Conservation (phyloP, 345 rosid genomes). For the Brassica nigra region DNA sequence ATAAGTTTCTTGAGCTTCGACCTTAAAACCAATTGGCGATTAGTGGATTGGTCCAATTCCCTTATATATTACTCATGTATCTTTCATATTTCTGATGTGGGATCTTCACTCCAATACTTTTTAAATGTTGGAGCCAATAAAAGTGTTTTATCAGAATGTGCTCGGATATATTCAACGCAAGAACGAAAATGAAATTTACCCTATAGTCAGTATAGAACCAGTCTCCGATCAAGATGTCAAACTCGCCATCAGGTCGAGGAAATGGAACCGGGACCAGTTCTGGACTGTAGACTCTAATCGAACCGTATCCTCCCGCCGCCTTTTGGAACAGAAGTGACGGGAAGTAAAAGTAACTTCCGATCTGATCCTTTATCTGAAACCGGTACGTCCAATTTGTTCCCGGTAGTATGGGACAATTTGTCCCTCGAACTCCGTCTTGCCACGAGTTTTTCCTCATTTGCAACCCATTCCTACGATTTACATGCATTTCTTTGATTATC, state of each 20-base stretch:
- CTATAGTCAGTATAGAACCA: slow-evolving; percentile 57
- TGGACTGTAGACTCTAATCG: slow-evolving; percentile 58
- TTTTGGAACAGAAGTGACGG: slow-evolving; percentile 65
- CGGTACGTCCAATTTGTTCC: slow-evolving; percentile 66
- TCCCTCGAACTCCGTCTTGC: slow-evolving; percentile 82
- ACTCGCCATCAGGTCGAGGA: slow-evolving; percentile 57
- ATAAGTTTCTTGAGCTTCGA: no score
- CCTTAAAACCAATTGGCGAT: no score
- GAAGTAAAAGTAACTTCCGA: slow-evolving; percentile 72
- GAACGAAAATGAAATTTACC: slow-evolving; percentile 28
- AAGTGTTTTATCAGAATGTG: no score
- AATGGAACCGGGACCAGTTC: slow-evolving; percentile 58
- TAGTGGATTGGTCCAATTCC: no score
- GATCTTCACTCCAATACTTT: no score
- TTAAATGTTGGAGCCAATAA: no score
- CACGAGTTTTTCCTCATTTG: slow-evolving; percentile 71
- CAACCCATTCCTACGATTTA: slow-evolving; percentile 60
- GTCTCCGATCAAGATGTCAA: slow-evolving; percentile 75
- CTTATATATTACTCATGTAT: no score
- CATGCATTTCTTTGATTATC: not conserved
- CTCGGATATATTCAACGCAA: not conserved
- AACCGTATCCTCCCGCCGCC: slow-evolving; percentile 77
- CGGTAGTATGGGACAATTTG: slow-evolving; percentile 75
- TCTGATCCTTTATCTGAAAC: slow-evolving; percentile 78
- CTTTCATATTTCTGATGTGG: no score